Evolutionary conservation across 2,329 filamentous ascomycete species (phyloP).

Genomic region (Neonectria faginata): DNA sequence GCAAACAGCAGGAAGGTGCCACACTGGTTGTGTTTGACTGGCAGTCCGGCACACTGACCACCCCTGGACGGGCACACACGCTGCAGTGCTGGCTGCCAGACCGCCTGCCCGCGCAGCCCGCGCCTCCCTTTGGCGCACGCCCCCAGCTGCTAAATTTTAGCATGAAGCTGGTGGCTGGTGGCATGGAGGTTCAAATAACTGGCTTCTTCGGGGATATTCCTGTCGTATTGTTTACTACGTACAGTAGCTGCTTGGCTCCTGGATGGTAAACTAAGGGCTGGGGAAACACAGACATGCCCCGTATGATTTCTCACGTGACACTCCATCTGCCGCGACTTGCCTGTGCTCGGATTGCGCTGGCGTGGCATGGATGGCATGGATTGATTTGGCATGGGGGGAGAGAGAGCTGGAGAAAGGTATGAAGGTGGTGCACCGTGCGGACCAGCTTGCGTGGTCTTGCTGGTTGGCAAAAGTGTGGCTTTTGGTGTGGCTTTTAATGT

Average conservation of each 20-base stretch:
- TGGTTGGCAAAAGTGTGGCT: slow-evolving; percentile 14
- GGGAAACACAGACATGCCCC: not conserved
- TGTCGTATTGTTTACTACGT: no score
- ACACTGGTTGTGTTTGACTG: slow-evolving; percentile 17
- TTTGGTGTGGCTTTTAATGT: not conserved
- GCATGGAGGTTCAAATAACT: slow-evolving; percentile 4
- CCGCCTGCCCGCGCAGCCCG: slow-evolving; percentile 40
- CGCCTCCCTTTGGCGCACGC: slow-evolving; percentile 35
- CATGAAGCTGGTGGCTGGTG: slow-evolving; percentile 26
- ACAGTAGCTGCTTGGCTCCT: not conserved
- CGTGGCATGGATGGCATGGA: slow-evolving; percentile 9
- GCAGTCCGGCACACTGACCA: slow-evolving; percentile 16
- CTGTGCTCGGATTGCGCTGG: slow-evolving; percentile 3
- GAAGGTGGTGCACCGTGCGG: slow-evolving; percentile 24
- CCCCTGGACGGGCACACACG: slow-evolving; percentile 26
- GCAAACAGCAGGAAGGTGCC: slow-evolving; percentile 17
- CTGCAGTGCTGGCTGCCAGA: slow-evolving; percentile 42
- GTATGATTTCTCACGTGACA: not conserved
- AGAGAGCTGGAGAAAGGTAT: slow-evolving; percentile 26
- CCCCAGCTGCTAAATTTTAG: slow-evolving; percentile 35
- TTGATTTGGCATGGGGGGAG: slow-evolving; percentile 20
- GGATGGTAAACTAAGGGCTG: not conserved
- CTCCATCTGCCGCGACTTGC: not conserved
- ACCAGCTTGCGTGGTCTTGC: slow-evolving; percentile 10
- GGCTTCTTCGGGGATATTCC: slow-evolving; percentile 5